Conservation (phyloP, 2,329 filamentous ascomycete genomes). For the Peltaster fructicola region DNA sequence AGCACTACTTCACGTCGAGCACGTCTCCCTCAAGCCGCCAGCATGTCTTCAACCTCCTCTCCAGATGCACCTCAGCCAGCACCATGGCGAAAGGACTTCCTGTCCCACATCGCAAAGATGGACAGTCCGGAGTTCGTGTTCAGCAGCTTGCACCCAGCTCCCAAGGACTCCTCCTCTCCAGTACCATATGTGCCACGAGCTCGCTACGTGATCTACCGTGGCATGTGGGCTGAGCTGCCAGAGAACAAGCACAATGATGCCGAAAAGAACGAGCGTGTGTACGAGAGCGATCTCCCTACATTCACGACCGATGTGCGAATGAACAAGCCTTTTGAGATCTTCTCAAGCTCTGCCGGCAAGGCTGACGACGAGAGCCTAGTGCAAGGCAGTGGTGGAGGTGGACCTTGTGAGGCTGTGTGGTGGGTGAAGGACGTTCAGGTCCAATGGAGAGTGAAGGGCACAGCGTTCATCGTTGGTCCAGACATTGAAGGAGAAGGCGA, state of each 20-base stretch:
- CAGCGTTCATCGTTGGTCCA: constrained; percentile 54
- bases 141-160: constrained; percentile 29
- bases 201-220: constrained; percentile 69
- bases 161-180: constrained; percentile 20
- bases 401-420: constrained; percentile 64
- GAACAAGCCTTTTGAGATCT: constrained; percentile 62
- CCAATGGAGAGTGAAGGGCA: constrained; percentile 74
- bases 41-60: constrained; percentile 28
- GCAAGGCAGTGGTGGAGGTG: constrained; percentile 43
- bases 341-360: constrained; percentile 31
- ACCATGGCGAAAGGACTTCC: constrained; percentile 35
- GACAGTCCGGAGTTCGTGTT: constrained; percentile 33
- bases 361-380: constrained; percentile 26
- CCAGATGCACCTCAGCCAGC: constrained; percentile 24
- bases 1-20: constrained; percentile 23
- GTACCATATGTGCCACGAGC: constrained; percentile 36
- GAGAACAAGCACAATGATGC: constrained; percentile 57
- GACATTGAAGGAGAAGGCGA: constrained; percentile 40
- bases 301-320: constrained; percentile 82
- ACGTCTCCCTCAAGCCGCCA: constrained; percentile 19
- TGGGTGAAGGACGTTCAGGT: constrained; percentile 55
- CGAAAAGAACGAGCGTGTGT: constrained; percentile 50
- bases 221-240: constrained; percentile 61
- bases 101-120: constrained; percentile 31
- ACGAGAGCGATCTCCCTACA: constrained; percentile 59